These are phyloP conservation scores for Elongisporangium undulatum DNA, from an alignment of 352 stramenopile species.

Conservation along the genomic window DNA sequence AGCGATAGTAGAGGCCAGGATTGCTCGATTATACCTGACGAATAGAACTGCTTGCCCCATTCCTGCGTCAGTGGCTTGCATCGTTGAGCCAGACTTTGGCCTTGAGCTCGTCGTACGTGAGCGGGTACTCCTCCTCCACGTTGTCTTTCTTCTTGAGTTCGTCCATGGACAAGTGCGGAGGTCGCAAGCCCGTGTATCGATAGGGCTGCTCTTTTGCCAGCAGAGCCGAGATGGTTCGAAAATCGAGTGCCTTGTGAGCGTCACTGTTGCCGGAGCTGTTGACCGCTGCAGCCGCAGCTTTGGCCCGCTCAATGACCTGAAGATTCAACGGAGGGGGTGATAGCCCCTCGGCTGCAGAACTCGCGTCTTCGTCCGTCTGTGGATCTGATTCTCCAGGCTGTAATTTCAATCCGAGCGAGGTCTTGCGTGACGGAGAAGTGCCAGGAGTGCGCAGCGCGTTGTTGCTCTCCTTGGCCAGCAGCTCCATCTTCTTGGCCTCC, in stretches of 20 bases:
- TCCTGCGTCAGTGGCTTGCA: conserved; percentile 15
- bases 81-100: conserved; percentile 73
- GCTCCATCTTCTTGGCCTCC: conserved; percentile 34
- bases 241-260: conserved; percentile 16
- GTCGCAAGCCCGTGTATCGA: conserved; percentile 54
- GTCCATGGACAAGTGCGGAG: conserved; percentile 67
- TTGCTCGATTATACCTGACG: neutral
- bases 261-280: neutral
- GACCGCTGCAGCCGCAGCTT: neutral
- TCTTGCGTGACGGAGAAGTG: neutral
- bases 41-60: conserved; percentile 4
- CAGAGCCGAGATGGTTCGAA: conserved; percentile 30
- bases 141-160: conserved; percentile 84
- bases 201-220: conserved; percentile 70
- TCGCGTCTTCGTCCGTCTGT: conserved; percentile 4
- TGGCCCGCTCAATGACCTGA: neutral
- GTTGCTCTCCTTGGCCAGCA: conserved; percentile 3
- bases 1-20: conserved; percentile 4
- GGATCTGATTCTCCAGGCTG: conserved; percentile 5
- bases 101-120: conserved; percentile 85
- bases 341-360: neutral
- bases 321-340: neutral
- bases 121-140: conserved; percentile 82
- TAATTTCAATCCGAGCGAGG: neutral
- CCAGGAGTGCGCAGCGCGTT: neutral